Percentiles rank a stretch among this genome's conserved stretches.
Conservation (phyloP, 1,284 basidiomycete genomes). For the Phlebopus sp. region DNA sequence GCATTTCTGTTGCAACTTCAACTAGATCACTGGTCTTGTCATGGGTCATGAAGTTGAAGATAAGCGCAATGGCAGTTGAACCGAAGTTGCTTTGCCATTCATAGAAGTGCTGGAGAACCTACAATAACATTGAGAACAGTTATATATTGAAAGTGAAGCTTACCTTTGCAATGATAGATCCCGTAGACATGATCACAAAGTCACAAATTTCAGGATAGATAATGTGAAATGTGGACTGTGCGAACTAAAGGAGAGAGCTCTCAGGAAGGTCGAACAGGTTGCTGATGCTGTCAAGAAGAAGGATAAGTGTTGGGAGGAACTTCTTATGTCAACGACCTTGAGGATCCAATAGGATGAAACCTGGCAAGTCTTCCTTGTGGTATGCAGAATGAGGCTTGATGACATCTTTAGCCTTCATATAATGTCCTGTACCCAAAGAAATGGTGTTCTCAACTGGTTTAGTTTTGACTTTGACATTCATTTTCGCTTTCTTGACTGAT, state of each 20-base stretch:
- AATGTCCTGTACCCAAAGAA: background rate
- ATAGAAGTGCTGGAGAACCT: background rate
- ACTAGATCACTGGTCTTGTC: background rate
- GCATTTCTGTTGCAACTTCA: background rate
- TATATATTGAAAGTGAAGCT: background rate
- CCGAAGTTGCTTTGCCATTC: slow-evolving; percentile 4
- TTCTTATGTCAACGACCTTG: no score
- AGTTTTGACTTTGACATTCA: background rate
- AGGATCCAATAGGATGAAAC: background rate
- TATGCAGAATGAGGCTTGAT: background rate
- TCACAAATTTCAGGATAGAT: background rate
- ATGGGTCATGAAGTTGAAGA: background rate
- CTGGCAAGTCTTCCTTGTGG: background rate
- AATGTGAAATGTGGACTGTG: background rate
- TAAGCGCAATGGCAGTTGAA: background rate
- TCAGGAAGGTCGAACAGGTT: no score
- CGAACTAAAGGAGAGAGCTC: background rate
- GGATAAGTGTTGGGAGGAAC: no score
- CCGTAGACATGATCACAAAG: background rate
- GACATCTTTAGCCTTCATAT: background rate
- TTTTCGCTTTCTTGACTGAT: background rate
- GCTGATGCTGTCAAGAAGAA: no score
- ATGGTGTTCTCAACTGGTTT: background rate
- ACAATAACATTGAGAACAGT: background rate
- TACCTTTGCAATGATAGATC: slow-evolving; percentile 1